Conservation (phyloP, 352 stramenopile genomes). For the Phytophthora lateralis region DNA sequence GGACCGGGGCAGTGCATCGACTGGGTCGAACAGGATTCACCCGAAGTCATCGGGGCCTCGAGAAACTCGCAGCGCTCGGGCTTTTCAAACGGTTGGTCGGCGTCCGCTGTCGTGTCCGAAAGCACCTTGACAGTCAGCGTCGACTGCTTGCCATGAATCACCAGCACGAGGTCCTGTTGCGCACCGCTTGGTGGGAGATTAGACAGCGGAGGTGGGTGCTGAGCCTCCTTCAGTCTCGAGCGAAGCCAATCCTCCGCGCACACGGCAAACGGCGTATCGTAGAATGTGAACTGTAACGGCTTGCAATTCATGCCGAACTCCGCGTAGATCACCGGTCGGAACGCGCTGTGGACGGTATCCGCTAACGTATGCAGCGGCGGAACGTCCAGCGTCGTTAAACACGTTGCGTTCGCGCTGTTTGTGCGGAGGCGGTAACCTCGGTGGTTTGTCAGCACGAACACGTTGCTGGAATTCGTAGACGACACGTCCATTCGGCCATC, state of each 20-base stretch:
- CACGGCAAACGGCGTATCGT: conserved; percentile 34
- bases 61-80: conserved; percentile 40
- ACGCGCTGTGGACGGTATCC: conserved; percentile 33
- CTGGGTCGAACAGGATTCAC: conserved; percentile 15
- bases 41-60: conserved; percentile 43
- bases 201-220: background rate
- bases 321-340: conserved; percentile 29
- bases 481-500: conserved; percentile 39
- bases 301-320: conserved; percentile 40
- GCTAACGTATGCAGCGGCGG: conserved; percentile 48
- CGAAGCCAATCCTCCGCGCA: conserved; percentile 44
- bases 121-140: conserved; percentile 26
- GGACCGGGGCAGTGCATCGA: conserved; percentile 11
- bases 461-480: conserved; percentile 26
- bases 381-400: conserved; percentile 41
- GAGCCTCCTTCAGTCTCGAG: conserved; percentile 5
- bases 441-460: conserved; percentile 45
- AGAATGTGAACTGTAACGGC: conserved; percentile 46
- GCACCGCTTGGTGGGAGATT: background rate
- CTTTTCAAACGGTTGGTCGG: conserved; percentile 4
- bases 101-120: conserved; percentile 2
- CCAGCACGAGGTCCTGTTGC: conserved; percentile 14
- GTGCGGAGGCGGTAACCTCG: conserved; percentile 36
- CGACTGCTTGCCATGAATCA: conserved; percentile 36
- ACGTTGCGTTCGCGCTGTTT: conserved; percentile 28